Evolutionary conservation across 2,329 filamentous ascomycete species (phyloP), one percentile per base, ranked within the genome.

Genomic region (Ceratocystis albifundus): DNA sequence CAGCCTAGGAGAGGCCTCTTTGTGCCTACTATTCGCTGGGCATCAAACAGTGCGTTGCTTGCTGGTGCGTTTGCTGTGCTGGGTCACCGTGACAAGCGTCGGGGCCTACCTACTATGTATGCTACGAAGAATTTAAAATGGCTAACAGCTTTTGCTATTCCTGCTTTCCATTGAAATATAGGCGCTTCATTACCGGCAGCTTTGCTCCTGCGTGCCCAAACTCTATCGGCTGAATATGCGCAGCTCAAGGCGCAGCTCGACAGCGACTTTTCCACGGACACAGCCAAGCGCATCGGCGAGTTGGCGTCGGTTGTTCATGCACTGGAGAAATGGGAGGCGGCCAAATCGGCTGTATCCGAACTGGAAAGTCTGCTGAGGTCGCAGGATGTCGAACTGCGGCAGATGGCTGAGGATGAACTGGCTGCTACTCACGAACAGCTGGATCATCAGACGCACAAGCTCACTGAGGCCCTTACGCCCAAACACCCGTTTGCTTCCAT

Each of bases 401-500:
- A 86, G 7, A 81, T 99, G 65, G 86, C 95, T 10, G 77, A 81
- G n/a, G 90, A 96, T 69, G 94, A 99, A 74, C 80, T 97, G 7
- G 77, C 79, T n/a, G 75, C 81, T 2, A 90, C 89, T 10, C 78
- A 81, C 17, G 76, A 80, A 4, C 79, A 82, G 67, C 81, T 96
- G 28, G 79, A 82, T 2, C 73, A 76, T 0, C 82, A 95, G 30
- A 85, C 85, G 0, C 80, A 80, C 46, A 83, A 82, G 45, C 81
- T 99, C 55, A 90, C 90, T 30, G 84, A 82, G 25, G 85, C 88
- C 59, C 81, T 99, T 65, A 88, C 96, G 17, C 94, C 94, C 0
- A 84, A 85, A 50, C 92, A 99, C 74, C 89, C 92, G 2, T 99
- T 96, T 74, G 90, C 90, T 41, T 83, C 90, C 69, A 82, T 97